Evolutionary conservation across 2,329 filamentous ascomycete genomes (phyloP), one percentile per base, ranked within the genome.

Genomic region (Exophiala spinifera): DNA sequence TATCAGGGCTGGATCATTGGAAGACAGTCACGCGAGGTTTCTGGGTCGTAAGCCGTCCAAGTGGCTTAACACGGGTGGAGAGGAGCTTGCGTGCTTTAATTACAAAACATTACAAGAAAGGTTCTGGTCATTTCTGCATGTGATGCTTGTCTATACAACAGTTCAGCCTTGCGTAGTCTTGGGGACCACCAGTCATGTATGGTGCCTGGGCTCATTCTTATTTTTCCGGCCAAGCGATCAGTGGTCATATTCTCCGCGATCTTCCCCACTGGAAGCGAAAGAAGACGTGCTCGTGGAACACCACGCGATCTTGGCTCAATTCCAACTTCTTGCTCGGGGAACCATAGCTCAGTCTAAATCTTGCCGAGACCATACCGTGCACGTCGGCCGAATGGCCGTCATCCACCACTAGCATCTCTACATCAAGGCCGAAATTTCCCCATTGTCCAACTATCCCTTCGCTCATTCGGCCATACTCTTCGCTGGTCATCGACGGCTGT

Each of bases 211-310:
- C 34, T 54, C 39, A n/a, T n/a, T n/a, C n/a, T n/a, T n/a, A 49
- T 49, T 39, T 54, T 36, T 31, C 51, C 28, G 51, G 51, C 51
- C 51, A 54, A 17, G 51, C 51, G 25, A 54, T 49, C 37, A 54
- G n/a, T 45, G 51, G 51, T 46, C 51, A 54, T 49, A 54, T n/a
- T 54, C 46, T 50, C 13, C 5, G 46, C 46, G 28, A 54, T 54
- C 46, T 54, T 54, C 51, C 51, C 19, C 43, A 23, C 37, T 37
- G 23, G 39, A 54, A 54, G 4, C 25, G 31, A 21, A 54, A 54
- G 40, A 54, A 54, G 6, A 54, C 51, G 37, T 54, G 51, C 39
- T 54, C 51, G 51, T 54, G 49, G 39, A 54, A 54, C 21, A 54
- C 51, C 46, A 49, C 46, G 20, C 46, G 51, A 25, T 21, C 21